phyloP scores from a whole-genome alignment of 208 protist species.

The Jaenimonas drosophilae region DNA sequence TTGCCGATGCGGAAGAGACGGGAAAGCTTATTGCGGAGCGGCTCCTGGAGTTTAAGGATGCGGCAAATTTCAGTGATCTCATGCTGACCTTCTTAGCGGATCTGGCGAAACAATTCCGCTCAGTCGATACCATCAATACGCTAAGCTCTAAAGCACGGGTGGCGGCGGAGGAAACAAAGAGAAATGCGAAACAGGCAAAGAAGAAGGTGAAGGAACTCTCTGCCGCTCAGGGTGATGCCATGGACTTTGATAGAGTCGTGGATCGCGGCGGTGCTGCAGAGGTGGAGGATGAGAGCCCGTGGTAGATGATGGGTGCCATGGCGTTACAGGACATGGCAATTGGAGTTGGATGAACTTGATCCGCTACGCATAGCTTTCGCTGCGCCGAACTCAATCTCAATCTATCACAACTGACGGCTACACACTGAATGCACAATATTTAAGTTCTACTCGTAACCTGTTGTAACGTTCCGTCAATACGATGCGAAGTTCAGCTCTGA shows the following conservation, averaged over 20 bases:
- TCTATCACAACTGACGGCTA: no score
- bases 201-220: not conserved
- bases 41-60: not conserved
- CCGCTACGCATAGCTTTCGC: no score
- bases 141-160: not conserved
- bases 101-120: not conserved
- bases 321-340: no score
- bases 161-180: not conserved
- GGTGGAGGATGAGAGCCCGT: constrained; percentile 5
- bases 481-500: no score
- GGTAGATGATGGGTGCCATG: no score
- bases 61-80: not conserved
- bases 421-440: no score
- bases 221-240: constrained; percentile 6
- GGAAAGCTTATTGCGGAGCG: not conserved
- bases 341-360: no score
- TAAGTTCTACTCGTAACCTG: no score
- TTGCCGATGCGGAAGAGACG: not conserved
- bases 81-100: not conserved
- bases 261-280: constrained; percentile 31
- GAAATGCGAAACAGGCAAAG: not conserved
- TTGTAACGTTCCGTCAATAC: no score
- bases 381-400: no score
- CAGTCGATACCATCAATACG: not conserved
- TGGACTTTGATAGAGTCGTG: constrained; percentile 29